phyloP scores from a whole-genome alignment of 148 eudicot genomes.

The Diospyros kaki region DNA sequence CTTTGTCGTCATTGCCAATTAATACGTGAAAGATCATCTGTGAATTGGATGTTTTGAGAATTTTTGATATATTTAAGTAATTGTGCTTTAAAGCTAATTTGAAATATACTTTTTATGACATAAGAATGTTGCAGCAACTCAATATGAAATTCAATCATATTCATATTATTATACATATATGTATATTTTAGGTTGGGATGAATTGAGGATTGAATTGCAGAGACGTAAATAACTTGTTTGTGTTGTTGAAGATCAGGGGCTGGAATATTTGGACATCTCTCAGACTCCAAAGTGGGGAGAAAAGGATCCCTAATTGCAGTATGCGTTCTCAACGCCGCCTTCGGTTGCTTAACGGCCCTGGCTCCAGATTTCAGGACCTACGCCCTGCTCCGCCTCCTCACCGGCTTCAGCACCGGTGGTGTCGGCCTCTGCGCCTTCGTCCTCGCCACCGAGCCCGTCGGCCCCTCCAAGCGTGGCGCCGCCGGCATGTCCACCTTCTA shows the following conservation, averaged over 20 bases:
- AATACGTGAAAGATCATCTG: too few relatives aligned
- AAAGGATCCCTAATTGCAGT: constrained; percentile 66
- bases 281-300: constrained; percentile 71
- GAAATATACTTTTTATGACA: too few relatives aligned
- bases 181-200: too few relatives aligned
- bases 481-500: constrained; percentile 95
- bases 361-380: constrained; percentile 51
- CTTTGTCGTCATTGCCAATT: too few relatives aligned
- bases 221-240: too few relatives aligned
- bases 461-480: constrained; percentile 62
- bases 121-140: too few relatives aligned
- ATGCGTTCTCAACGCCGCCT: constrained; percentile 52
- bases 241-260: constrained; percentile 49
- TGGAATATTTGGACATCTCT: constrained; percentile 82
- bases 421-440: constrained; percentile 86
- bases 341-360: constrained; percentile 63
- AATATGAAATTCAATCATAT: too few relatives aligned
- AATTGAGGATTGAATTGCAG: too few relatives aligned
- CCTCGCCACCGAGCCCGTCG: constrained; percentile 76
- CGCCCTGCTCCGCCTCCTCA: constrained; percentile 50
- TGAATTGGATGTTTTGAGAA: too few relatives aligned
- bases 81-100: too few relatives aligned
- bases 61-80: too few relatives aligned
- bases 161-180: too few relatives aligned
- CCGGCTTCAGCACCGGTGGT: constrained; percentile 76